phyloP scores from a whole-genome alignment of 371 early-diverging fungal species.

The Mortierella sp. region DNA sequence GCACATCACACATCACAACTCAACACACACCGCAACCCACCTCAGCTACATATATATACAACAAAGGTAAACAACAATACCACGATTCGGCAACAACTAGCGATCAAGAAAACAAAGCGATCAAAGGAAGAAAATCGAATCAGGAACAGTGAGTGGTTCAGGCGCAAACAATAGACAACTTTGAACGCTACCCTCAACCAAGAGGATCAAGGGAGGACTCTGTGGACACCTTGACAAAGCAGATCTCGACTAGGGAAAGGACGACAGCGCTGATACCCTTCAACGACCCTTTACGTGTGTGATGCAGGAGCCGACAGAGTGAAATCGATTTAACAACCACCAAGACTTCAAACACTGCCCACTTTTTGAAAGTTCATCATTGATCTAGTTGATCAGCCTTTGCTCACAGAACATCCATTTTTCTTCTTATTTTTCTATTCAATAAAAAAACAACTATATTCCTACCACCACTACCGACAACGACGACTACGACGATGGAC shows the following conservation, averaged over 20 bases:
- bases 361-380: not conserved
- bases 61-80: slow-evolving; percentile 3
- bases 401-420: not conserved
- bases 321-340: not conserved
- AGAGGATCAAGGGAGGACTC: not conserved
- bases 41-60: slow-evolving; percentile 12
- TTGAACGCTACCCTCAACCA: not conserved
- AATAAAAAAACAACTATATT: slow-evolving; percentile 20
- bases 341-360: not conserved
- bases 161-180: not conserved
- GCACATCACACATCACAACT: not conserved
- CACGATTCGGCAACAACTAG: too few species aligned
- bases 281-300: too few species aligned
- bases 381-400: not conserved
- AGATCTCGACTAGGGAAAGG: too few species aligned
- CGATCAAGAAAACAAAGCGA: not conserved
- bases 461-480: slow-evolving; percentile 19
- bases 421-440: slow-evolving; percentile 10
- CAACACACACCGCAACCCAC: not conserved
- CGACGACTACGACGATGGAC: slow-evolving; percentile 19
- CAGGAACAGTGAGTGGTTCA: too few species aligned
- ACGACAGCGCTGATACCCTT: too few species aligned
- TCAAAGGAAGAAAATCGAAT: not conserved
- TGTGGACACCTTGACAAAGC: too few species aligned
- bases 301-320: too few species aligned